Conservation (phyloP, 2,329 filamentous ascomycete genomes). For the Botrytis aclada region DNA sequence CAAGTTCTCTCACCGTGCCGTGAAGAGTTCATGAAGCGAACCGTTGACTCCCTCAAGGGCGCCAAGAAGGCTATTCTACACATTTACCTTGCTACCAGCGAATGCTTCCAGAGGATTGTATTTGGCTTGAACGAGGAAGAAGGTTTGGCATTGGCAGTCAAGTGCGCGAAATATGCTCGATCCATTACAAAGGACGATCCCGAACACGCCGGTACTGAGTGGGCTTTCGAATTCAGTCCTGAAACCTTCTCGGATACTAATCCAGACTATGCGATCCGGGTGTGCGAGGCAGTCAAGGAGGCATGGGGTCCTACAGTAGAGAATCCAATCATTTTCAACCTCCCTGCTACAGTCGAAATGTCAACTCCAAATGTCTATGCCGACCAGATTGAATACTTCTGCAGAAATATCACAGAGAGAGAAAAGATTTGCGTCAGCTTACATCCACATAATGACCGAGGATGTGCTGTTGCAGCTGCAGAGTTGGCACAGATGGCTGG, state of each 20-base stretch:
- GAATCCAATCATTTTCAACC: slow-evolving; percentile 90
- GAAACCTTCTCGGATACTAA: slow-evolving; percentile 89
- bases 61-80: slow-evolving; percentile 93
- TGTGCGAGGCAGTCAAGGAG: slow-evolving; percentile 90
- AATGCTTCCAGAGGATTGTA: slow-evolving; percentile 89
- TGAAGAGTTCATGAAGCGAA: slow-evolving; percentile 83
- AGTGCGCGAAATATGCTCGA: slow-evolving; percentile 81
- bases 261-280: slow-evolving; percentile 74
- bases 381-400: slow-evolving; percentile 96
- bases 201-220: slow-evolving; percentile 55
- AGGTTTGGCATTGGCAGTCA: slow-evolving; percentile 75
- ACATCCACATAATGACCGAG: slow-evolving; percentile 93
- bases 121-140: slow-evolving; percentile 85
- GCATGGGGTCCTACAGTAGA: slow-evolving; percentile 83
- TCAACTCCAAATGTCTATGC: slow-evolving; percentile 93
- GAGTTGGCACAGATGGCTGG: slow-evolving; percentile 96
- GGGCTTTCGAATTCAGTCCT: slow-evolving; percentile 80
- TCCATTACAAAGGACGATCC: slow-evolving; percentile 83
- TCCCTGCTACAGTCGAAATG: slow-evolving; percentile 95
- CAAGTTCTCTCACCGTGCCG: slow-evolving; percentile 92
- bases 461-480: slow-evolving; percentile 83
- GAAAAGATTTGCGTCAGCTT: slow-evolving; percentile 87
- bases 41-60: slow-evolving; percentile 83
- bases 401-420: slow-evolving; percentile 75
- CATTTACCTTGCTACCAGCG: slow-evolving; percentile 93